These are phyloP conservation scores for Jasminum sambac DNA, from an alignment of 257 asterid genomes.

Conservation along the genomic window DNA sequence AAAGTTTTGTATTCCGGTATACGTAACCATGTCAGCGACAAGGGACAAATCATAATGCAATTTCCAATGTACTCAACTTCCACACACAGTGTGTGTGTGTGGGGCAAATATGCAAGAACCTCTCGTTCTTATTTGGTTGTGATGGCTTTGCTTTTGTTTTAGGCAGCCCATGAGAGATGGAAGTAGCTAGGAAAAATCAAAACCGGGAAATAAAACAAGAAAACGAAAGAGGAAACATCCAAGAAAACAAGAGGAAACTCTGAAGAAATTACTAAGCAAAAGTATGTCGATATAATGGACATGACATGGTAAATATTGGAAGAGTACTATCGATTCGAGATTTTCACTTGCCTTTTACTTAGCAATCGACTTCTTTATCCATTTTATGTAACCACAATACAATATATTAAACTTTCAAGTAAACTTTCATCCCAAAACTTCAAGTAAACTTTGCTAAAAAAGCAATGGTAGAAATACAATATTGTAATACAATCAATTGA, in stretches of 20 bases:
- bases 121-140: conserved; percentile 29
- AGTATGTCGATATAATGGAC: neutral
- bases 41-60: neutral
- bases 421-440: too few species aligned
- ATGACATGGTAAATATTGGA: conserved; percentile 2
- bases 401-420: too few species aligned
- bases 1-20: conserved; percentile 1
- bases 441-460: too few species aligned
- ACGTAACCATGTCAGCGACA: neutral
- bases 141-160: conserved; percentile 9
- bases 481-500: too few species aligned
- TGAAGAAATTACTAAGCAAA: conserved; percentile 24
- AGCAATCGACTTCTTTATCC: too few species aligned
- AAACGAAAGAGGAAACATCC: conserved; percentile 50
- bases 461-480: too few species aligned
- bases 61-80: neutral
- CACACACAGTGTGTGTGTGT: neutral
- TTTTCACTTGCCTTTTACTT: conserved; percentile 1
- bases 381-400: too few species aligned
- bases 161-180: conserved; percentile 35
- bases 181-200: neutral
- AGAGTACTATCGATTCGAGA: conserved; percentile 32
- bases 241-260: conserved; percentile 46
- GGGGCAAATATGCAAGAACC: conserved; percentile 20
- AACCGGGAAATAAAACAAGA: neutral